These are phyloP conservation scores for Penicillium sp. DNA, from an alignment of 2,329 filamentous ascomycete species.

Conservation along the genomic window DNA sequence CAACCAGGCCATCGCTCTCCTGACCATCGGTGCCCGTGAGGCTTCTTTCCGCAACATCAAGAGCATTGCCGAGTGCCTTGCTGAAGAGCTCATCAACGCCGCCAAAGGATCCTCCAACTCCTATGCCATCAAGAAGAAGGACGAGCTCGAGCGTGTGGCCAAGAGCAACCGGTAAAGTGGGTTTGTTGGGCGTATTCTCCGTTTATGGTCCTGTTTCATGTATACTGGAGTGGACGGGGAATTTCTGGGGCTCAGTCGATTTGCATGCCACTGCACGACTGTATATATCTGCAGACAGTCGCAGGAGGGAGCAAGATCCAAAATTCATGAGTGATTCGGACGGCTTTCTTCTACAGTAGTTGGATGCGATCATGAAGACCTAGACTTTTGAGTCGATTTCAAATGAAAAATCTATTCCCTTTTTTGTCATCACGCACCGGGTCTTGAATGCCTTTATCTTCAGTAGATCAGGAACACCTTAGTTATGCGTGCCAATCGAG, in stretches of 20 bases:
- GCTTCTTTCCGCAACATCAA: constrained; percentile 99
- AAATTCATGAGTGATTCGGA: constrained; percentile 44
- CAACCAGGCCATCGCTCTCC: constrained; percentile 99
- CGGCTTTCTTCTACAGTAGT: constrained; percentile 48
- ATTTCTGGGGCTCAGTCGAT: constrained; percentile 47
- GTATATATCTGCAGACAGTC: constrained; percentile 46
- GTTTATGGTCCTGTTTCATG: constrained; percentile 45
- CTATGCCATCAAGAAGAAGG: constrained; percentile 99
- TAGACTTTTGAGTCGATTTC: constrained; percentile 28
- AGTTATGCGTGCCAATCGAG: background rate
- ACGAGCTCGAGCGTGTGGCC: constrained; percentile 99
- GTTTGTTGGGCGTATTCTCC: constrained; percentile 44
- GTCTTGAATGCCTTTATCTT: background rate
- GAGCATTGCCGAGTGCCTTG: constrained; percentile 98
- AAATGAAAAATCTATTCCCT: constrained; percentile 28
- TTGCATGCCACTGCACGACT: constrained; percentile 48
- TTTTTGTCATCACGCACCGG: constrained; percentile 6
- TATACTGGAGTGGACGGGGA: constrained; percentile 48
- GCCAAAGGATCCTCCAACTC: constrained; percentile 99
- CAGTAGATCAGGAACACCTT: background rate
- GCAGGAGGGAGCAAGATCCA: constrained; percentile 43
- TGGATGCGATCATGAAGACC: constrained; percentile 49
- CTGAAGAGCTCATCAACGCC: constrained; percentile 99
- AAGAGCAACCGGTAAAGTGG: constrained; percentile 98
- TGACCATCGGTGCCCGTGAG: constrained; percentile 98